Evolutionary conservation across 306 rosid species (phyloP), one percentile per base, ranked within the genome.

Genomic region (Prunus persica): DNA sequence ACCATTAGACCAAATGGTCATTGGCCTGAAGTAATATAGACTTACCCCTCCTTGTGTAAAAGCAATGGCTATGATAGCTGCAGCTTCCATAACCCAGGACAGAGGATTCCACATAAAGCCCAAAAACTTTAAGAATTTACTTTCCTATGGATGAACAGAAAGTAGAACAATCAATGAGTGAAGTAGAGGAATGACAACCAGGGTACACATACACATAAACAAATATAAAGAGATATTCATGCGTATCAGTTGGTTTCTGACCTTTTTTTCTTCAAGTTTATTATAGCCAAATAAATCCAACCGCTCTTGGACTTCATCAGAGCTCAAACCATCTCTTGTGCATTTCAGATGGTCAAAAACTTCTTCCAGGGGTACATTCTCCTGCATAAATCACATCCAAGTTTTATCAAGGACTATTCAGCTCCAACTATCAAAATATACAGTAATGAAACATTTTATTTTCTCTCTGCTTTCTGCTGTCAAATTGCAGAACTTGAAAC

Each of bases 61-160:
- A 50, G 50, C 90, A 82, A 91, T 81, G 78, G 96, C 93, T 88
- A 89, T 87, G 77, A 91, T 4, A 72, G 93, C 91, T 77, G 91
- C 96, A 73, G 93, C 96, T 85, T 88, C 96, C 96, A 90, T 90
- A n/a, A 91, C 93, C 96, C 96, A 91, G 69, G 96, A 91, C 12
- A 91, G 68, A 76, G 96, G 96, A 86, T 91, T 91, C 96, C 96
- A 88, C 96, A 87, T 91, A 78, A 91, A 91, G 3, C 96, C 88
- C 87, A 91, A 84, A 77, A 91, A 91, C 80, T 88, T 91, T 14
- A 91, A 70, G 9, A 87, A 2, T 73, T 91, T 91, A 72, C 85
- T 91, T 79, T 91, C 93, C 93, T 91, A 82, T 1, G 32, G 38
- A 50, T 34, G 20, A 78, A 49, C 30, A 61, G 24, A 4, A 58